Percentiles rank a stretch among this genome's conserved stretches.
These are phyloP conservation scores for Russula vinacea DNA, from an alignment of 768 basidiomycete genomes.

Conservation along the genomic window DNA sequence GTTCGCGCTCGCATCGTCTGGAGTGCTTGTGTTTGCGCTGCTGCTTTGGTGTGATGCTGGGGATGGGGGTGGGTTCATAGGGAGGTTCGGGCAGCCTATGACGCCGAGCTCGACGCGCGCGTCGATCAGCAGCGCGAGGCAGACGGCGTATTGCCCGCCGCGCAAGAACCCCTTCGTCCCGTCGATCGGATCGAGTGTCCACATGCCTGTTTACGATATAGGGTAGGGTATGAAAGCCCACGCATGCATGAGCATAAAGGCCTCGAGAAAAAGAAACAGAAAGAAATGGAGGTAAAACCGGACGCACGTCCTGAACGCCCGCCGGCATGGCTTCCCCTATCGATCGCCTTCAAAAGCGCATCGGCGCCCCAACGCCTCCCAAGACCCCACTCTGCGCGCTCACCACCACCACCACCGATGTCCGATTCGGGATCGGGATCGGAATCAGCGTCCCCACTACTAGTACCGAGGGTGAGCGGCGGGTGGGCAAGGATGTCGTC, in stretches of 20 bases:
- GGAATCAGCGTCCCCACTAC: no score
- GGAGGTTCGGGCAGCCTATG: slow-evolving; percentile 84
- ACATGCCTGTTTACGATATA: slow-evolving; percentile 34
- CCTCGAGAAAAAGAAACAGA: not conserved
- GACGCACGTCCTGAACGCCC: slow-evolving; percentile 69
- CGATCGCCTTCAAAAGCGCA: slow-evolving; percentile 80
- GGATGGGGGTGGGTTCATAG: slow-evolving; percentile 36
- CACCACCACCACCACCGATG: slow-evolving; percentile 44
- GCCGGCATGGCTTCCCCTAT: slow-evolving; percentile 73
- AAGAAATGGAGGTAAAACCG: slow-evolving; percentile 8
- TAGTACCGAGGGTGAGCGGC: slow-evolving; percentile 25
- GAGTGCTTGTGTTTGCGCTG: slow-evolving; percentile 37
- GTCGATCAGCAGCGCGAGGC: slow-evolving; percentile 53
- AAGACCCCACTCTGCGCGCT: slow-evolving; percentile 67
- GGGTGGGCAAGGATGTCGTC: slow-evolving; percentile 68
- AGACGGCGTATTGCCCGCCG: slow-evolving; percentile 60
- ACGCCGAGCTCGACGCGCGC: slow-evolving; percentile 53
- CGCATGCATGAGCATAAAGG: no score
- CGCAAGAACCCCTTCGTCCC: slow-evolving; percentile 62
- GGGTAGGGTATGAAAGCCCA: no score
- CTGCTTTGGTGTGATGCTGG: slow-evolving; percentile 37
- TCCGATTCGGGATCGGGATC: not conserved
- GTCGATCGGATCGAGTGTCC: slow-evolving; percentile 53
- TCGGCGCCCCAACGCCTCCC: slow-evolving; percentile 55
- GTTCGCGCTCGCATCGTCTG: not conserved